Conservation (phyloP, 176 grass and related monocot genomes). For the Oryza glaberrima region DNA sequence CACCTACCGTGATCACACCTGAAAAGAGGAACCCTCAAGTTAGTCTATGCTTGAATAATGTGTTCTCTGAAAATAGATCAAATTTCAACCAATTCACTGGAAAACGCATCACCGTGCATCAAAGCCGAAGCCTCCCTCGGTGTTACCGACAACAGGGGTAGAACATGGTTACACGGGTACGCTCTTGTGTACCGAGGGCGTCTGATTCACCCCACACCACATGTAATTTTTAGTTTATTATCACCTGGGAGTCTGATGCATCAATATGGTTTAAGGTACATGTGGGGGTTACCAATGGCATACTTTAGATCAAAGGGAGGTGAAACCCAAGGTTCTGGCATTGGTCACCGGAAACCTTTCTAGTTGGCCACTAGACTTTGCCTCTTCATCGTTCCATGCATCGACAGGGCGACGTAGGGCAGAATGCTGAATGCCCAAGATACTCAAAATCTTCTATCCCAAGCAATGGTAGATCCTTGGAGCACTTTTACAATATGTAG, state of each 20-base stretch:
- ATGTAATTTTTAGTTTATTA: slow-evolving; percentile 4
- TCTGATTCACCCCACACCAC: slow-evolving; percentile 16
- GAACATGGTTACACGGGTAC: slow-evolving; percentile 21
- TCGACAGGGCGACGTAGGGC: background rate
- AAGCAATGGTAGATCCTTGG: slow-evolving; percentile 46
- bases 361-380: slow-evolving; percentile 47
- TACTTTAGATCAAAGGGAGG: slow-evolving; percentile 39
- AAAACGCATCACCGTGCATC: background rate
- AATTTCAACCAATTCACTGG: slow-evolving; percentile 23
- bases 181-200: slow-evolving; percentile 30
- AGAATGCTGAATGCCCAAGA: slow-evolving; percentile 38
- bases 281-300: slow-evolving; percentile 14
- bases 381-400: slow-evolving; percentile 39
- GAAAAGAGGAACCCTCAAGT: slow-evolving; percentile 39
- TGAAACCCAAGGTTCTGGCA: slow-evolving; percentile 42
- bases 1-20: slow-evolving; percentile 31
- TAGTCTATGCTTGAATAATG: slow-evolving; percentile 13
- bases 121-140: slow-evolving; percentile 2
- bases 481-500: slow-evolving; percentile 34
- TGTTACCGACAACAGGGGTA: slow-evolving; percentile 32
- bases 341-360: slow-evolving; percentile 38
- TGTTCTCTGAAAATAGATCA: slow-evolving; percentile 15
- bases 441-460: slow-evolving; percentile 43
- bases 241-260: slow-evolving; percentile 31
- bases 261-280: slow-evolving; percentile 40